Conservation (phyloP, 116 monocot species). For the Iris pallida region DNA sequence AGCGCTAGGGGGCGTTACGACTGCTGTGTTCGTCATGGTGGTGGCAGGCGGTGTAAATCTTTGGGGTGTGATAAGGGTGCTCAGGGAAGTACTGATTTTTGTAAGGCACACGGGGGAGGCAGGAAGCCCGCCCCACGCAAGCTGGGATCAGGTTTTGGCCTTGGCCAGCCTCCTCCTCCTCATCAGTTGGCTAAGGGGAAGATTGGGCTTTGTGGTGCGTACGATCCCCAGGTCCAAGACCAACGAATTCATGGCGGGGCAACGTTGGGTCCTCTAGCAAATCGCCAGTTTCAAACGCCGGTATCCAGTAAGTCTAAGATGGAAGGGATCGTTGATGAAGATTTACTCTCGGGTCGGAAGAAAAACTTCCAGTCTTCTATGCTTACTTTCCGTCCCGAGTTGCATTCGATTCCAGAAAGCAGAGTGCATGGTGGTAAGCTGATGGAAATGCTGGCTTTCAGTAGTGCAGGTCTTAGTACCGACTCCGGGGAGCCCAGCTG, state of each 20-base stretch:
- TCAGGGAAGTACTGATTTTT: constrained; percentile 38
- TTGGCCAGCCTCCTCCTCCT: constrained; percentile 11
- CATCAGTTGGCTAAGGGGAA: constrained; percentile 20
- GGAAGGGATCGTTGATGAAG: constrained; percentile 6
- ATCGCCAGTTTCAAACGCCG: not conserved
- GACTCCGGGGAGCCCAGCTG: too few species aligned
- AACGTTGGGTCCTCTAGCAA: not conserved
- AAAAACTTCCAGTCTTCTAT: not conserved
- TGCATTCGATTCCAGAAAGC: constrained; percentile 20
- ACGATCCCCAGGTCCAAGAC: constrained; percentile 26
- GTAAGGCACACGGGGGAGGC: constrained; percentile 38
- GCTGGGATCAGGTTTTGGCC: constrained; percentile 4
- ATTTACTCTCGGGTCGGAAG: not conserved
- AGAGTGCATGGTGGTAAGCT: constrained; percentile 35
- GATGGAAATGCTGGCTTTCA: constrained; percentile 16
- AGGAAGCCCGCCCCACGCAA: constrained; percentile 23
- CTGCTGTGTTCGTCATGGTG: constrained; percentile 32
- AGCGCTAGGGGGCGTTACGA: constrained; percentile 27
- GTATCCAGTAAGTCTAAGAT: not conserved
- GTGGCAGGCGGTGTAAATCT: constrained; percentile 25
- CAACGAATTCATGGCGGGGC: constrained; percentile 24
- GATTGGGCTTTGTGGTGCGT: constrained; percentile 19
- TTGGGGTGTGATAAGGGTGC: constrained; percentile 27
- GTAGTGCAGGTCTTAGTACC: too few species aligned
- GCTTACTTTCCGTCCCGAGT: not conserved